These are phyloP conservation scores for Mortierella alpina DNA, from an alignment of 192 early-diverging fungal genomes.

Conservation along the genomic window DNA sequence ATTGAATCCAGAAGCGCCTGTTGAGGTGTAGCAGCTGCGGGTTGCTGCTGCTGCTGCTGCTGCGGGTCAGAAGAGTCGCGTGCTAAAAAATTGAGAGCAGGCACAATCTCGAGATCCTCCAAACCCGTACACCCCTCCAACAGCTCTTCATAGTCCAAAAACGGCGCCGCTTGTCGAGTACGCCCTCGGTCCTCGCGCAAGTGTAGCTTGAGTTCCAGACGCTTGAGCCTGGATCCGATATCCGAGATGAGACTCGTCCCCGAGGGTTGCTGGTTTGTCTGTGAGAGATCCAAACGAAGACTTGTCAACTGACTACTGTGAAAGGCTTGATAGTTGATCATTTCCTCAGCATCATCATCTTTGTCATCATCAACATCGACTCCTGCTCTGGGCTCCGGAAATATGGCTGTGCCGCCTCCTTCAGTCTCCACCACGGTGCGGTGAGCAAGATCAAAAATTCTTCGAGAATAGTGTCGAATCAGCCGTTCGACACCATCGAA, in stretches of 20 bases:
- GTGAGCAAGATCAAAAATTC: too few species aligned
- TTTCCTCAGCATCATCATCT: not conserved
- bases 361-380: not conserved
- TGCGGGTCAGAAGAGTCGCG: not conserved
- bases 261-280: not conserved
- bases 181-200: not conserved
- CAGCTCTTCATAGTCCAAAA: slow-evolving; percentile 13
- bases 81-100: not conserved
- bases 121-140: not conserved
- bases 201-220: slow-evolving; percentile 7
- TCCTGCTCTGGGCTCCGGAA: not conserved
- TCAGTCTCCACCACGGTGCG: not conserved
- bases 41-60: not conserved
- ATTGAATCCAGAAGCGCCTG: too few species aligned
- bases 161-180: not conserved
- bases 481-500: slow-evolving; percentile 9
- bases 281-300: slow-evolving; percentile 10
- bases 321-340: not conserved
- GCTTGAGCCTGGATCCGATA: slow-evolving; percentile 3
- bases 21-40: too few species aligned
- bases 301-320: slow-evolving; percentile 6
- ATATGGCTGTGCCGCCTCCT: not conserved
- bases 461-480: slow-evolving; percentile 1
- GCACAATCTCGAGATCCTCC: slow-evolving; percentile 9
- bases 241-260: slow-evolving; percentile 6